A percentile compares a stretch with the other conserved stretches of the same genome.
phyloP scores from a whole-genome alignment of 2,329 filamentous ascomycete genomes.

The Rutstroemia sydowiana region DNA sequence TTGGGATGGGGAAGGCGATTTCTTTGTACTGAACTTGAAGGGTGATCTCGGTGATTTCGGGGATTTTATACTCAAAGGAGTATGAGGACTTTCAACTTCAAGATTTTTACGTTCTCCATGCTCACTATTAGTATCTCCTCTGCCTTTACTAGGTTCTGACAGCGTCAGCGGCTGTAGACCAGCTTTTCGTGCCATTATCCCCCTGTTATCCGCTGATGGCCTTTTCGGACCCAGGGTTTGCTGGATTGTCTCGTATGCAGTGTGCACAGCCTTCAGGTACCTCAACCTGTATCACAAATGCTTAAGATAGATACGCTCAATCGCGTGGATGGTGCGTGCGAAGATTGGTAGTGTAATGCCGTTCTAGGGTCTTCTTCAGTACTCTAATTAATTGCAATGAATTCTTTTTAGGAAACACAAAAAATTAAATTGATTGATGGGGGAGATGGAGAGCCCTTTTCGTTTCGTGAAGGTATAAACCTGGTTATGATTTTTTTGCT shows the following conservation, averaged over 20 bases:
- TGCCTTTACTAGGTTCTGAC: conserved; percentile 8
- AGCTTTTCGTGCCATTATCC: conserved; percentile 26
- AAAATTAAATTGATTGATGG: background rate
- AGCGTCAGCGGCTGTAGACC: conserved; percentile 29
- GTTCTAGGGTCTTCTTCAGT: background rate
- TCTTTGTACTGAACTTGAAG: conserved; percentile 27
- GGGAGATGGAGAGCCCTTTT: too few species aligned
- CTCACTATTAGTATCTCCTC: conserved; percentile 6
- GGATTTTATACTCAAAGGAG: conserved; percentile 23
- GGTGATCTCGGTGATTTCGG: conserved; percentile 26
- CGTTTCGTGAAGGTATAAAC: too few species aligned
- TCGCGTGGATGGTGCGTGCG: conserved; percentile 15
- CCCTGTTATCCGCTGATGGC: conserved; percentile 17
- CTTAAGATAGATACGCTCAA: conserved; percentile 15
- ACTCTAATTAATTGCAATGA: background rate
- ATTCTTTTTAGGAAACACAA: background rate
- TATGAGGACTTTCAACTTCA: conserved; percentile 17
- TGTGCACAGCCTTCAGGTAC: conserved; percentile 21
- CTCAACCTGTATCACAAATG: conserved; percentile 16
- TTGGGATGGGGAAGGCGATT: conserved; percentile 12
- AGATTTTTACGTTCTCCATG: conserved; percentile 2
- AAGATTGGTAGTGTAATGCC: conserved; percentile 3
- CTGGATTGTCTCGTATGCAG: conserved; percentile 20
- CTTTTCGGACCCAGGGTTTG: conserved; percentile 9
- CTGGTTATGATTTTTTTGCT: too few species aligned